Base-by-base conservation (phyloP, 768 basidiomycete genomes). In the Kwoniella dejecticola region DNA sequence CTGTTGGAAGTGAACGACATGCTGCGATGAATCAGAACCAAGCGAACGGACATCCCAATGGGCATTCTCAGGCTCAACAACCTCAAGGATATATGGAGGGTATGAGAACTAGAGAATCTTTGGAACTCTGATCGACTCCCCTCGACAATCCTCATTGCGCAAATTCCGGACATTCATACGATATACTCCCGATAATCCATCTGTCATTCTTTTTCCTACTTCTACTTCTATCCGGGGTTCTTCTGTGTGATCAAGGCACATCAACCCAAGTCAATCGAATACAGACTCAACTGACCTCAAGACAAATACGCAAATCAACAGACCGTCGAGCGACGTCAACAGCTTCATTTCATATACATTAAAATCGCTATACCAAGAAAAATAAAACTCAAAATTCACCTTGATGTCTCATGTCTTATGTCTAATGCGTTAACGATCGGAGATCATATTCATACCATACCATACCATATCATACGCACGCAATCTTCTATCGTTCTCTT, bases 41-140 rank as follows among this genome's bases (percentile, higher is more conserved):
- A 15, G 55, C 44, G 26, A 47, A 47, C 24, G 46, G 19, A 10
- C 41, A 40, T 56, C 13, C 26, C 24, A 52, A 38, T n/a, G 50
- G 50, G 3, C 23, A 19, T 38, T 23, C 33, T 52, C 29, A 33
- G 10, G 33, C 12, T 29, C 36, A 50, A 47, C 48, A 30, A 29
- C 11, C 15, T 29, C 29, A 30, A 2, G 30, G 65, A 46, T 40
- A n/a, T 26, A 36, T 57, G n/a, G 72, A 71, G 52, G 58, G 49
- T 13, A 45, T 66, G 48, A 62, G 72, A 54, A 71, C 72, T 26
- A 63, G 70, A 62, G 72, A 74, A 60, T 64, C 64, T 21, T 31
- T 74, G 23, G 72, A 74, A 23, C 52, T 65, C 26, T 68, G 59
- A 48, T n/a, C n/a, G n/a, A 42, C 45, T 19, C 15, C 6, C 27